Base-by-base conservation (phyloP, 306 rosid genomes). In the Betula pendula region DNA sequence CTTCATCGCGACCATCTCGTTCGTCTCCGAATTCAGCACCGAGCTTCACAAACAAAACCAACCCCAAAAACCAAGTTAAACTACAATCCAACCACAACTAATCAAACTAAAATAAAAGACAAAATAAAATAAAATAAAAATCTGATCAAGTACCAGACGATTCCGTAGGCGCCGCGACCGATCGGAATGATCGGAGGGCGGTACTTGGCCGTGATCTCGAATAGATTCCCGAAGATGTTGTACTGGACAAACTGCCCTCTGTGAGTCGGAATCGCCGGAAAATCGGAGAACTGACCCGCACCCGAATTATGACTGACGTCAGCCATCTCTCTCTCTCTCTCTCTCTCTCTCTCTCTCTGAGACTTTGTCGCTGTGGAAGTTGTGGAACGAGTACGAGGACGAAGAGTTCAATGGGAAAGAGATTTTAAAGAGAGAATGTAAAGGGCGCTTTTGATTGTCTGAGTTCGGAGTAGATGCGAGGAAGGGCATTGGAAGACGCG, bases 101-200 rank as follows among this genome's bases (percentile, higher is more conserved):
- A 85, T 51, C 53, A 73, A 66, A 8, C 22, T 1, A 6, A 14
- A 71, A 40, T 16, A 51, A 49, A 10, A 1, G 2, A 35, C 0
- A 12, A 68, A 2, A 24, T 16, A 31, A 69, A 43, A 49, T 24
- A 42, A 70, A 29, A 29, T 1, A 1, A 38, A 51, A 43, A 51
- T 6, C 27, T 6, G 51, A 62, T 24, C 42, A 14, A 55, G 67
- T 88, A 95, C 99, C 99, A 95, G 71, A 95, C 94, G 84, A 95
- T 89, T 74, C 99, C 99, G 70, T 95, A 95, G 0, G 99, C 97
- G 16, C 99, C 99, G 16, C 99, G 97, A 38, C 99, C 99, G 11
- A 95, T 85, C 4, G 99, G 99, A 90, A 90, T 85, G 85, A 95
- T 91, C 74, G 97, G 99, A 81, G 93, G 97, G 4, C 93, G 93